These are phyloP conservation scores for Lumnitzera littorea DNA, from an alignment of 345 rosid species.

Conservation along the genomic window DNA sequence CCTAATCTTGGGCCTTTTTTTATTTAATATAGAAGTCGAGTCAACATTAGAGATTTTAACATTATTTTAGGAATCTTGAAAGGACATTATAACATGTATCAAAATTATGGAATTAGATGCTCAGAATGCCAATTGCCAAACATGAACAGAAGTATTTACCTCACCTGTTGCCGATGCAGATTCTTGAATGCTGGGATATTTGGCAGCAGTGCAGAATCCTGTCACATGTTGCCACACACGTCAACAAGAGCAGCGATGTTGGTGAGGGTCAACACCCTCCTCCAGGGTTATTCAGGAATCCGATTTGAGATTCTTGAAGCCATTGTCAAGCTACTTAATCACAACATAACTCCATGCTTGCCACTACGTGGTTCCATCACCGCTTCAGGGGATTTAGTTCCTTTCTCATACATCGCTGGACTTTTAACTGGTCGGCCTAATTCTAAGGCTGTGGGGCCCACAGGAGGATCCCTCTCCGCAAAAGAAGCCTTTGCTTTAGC, in stretches of 20 bases:
- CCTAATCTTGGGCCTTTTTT: no score
- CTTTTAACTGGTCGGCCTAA: constrained; percentile 23
- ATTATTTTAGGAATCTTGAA: no score
- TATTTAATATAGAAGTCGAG: no score
- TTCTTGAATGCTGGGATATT: constrained; percentile 33
- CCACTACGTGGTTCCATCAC: constrained; percentile 29
- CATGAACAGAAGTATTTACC: no score
- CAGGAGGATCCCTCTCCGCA: constrained; percentile 16
- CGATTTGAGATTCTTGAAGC: constrained; percentile 31
- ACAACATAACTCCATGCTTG: constrained; percentile 28
- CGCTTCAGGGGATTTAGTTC: constrained; percentile 25
- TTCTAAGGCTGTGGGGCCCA: constrained; percentile 20
- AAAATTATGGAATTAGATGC: no score
- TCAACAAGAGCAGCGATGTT: constrained; percentile 34
- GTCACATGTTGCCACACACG: constrained; percentile 19
- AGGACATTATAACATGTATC: no score
- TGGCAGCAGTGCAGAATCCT: constrained; percentile 18
- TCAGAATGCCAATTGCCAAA: no score
- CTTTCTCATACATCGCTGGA: constrained; percentile 29
- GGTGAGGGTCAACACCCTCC: constrained; percentile 31
- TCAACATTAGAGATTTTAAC: no score
- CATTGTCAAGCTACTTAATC: constrained; percentile 21
- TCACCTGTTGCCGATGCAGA: no score
- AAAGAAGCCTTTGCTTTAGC: constrained; percentile 19
- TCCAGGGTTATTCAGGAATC: constrained; percentile 37